Evolutionary conservation across 2,329 filamentous ascomycete genomes (phyloP).

Genomic region (Beauveria varroae): DNA sequence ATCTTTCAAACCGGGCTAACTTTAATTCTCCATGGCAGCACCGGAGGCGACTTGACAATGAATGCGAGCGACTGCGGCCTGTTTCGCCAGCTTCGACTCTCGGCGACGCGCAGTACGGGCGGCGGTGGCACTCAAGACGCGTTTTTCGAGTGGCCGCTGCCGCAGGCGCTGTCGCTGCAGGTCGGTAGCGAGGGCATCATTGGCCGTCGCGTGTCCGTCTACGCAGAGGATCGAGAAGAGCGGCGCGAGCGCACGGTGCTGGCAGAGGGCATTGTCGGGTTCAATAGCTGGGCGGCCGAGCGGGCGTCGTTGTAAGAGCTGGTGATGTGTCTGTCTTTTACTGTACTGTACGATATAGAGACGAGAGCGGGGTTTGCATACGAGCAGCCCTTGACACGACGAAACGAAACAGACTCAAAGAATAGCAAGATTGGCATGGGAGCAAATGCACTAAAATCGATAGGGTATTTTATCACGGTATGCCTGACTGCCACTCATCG

Average conservation of each 20-base stretch:
- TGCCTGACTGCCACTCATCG: too few species aligned
- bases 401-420: too few species aligned
- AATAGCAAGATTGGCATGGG: too few species aligned
- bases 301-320: constrained; percentile 1
- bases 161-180: constrained; percentile 32
- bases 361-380: too few species aligned
- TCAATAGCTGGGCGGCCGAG: constrained; percentile 25
- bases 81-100: constrained; percentile 31
- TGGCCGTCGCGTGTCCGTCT: constrained; percentile 38
- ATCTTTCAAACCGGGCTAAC: background rate
- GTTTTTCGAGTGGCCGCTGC: constrained; percentile 25
- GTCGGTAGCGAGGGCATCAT: constrained; percentile 41
- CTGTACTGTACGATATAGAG: background rate
- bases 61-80: constrained; percentile 33
- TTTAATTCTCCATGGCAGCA: constrained; percentile 19
- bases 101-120: background rate
- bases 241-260: constrained; percentile 24
- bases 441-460: too few species aligned
- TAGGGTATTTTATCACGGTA: too few species aligned
- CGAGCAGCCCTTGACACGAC: too few species aligned
- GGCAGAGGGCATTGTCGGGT: constrained; percentile 44
- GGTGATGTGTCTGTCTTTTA: too few species aligned
- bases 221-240: constrained; percentile 14
- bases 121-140: constrained; percentile 6
- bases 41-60: constrained; percentile 36